Evolutionary conservation across 1,139 yeast genomes (phyloP).

Genomic region (Saccharomyces hybrid): DNA sequence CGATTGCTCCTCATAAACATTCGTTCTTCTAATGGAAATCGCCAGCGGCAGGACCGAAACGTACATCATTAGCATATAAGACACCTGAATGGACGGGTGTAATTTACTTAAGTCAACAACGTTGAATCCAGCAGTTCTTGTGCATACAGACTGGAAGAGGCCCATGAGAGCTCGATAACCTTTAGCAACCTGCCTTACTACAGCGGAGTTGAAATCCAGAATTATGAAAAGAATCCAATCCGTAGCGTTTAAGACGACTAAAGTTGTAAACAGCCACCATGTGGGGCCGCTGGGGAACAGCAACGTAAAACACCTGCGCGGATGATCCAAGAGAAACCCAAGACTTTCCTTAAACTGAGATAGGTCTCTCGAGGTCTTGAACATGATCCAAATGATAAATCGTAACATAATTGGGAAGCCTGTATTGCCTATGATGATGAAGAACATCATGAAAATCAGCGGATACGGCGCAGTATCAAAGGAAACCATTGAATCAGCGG

Average conservation of each 20-base stretch:
- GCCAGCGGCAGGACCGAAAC: conserved; percentile 93
- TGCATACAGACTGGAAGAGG: conserved; percentile 78
- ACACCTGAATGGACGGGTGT: conserved; percentile 87
- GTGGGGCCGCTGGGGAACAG: conserved; percentile 87
- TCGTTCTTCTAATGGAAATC: conserved; percentile 88
- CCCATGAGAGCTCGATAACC: conserved; percentile 74
- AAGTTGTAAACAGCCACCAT: conserved; percentile 80
- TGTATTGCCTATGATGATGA: conserved; percentile 83
- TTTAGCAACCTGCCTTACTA: conserved; percentile 43
- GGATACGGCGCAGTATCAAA: conserved; percentile 58
- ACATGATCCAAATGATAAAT: conserved; percentile 70
- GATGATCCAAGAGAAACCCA: conserved; percentile 85
- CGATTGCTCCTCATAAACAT: conserved; percentile 94
- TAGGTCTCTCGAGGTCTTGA: conserved; percentile 55
- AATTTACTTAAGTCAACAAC: conserved; percentile 59
- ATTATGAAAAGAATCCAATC: conserved; percentile 75
- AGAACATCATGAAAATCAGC: conserved; percentile 51
- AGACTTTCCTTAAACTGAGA: conserved; percentile 64
- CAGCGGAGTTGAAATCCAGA: conserved; percentile 53
- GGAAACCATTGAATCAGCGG: conserved; percentile 65
- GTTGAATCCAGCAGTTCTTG: conserved; percentile 87
- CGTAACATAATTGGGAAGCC: conserved; percentile 82
- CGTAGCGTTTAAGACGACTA: conserved; percentile 62
- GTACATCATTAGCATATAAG: conserved; percentile 95
- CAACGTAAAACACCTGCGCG: conserved; percentile 89